Percentiles rank a stretch among this genome's conserved stretches.
Evolutionary conservation across 2,329 filamentous ascomycete genomes (phyloP).

Genomic region (Calycina marina): DNA sequence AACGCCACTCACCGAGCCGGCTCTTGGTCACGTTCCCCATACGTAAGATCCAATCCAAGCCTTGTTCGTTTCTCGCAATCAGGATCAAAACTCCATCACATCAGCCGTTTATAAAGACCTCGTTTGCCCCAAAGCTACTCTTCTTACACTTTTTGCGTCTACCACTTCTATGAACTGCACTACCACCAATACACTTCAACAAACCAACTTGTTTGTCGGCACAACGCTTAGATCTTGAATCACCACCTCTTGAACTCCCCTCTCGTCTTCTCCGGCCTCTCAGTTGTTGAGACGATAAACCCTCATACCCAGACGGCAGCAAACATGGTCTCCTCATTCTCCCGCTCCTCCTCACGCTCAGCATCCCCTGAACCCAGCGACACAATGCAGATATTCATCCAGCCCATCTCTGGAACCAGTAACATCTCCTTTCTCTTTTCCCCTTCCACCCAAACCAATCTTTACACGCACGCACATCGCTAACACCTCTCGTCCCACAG

Average conservation of each 20-base stretch:
- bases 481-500: slow-evolving; percentile 24
- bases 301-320: background rate
- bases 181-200: too few relatives aligned
- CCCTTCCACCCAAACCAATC: slow-evolving; percentile 4
- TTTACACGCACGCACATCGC: slow-evolving; percentile 3
- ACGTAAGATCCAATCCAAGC: too few relatives aligned
- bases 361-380: slow-evolving; percentile 27
- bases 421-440: slow-evolving; percentile 20
- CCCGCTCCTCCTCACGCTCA: slow-evolving; percentile 12
- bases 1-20: too few relatives aligned
- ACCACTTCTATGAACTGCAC: too few relatives aligned
- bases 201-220: too few relatives aligned
- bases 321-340: background rate
- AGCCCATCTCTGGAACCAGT: slow-evolving; percentile 43
- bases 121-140: too few relatives aligned
- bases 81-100: too few relatives aligned
- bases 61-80: too few relatives aligned
- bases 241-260: background rate
- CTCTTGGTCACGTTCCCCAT: too few relatives aligned
- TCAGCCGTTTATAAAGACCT: too few relatives aligned
- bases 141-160: too few relatives aligned
- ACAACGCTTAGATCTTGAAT: too few relatives aligned
- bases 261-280: background rate
- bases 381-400: slow-evolving; percentile 47
- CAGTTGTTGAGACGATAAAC: background rate